Evolutionary conservation across 192 early-diverging fungal species (phyloP).

Genomic region (Gamsiella multidivaricata): DNA sequence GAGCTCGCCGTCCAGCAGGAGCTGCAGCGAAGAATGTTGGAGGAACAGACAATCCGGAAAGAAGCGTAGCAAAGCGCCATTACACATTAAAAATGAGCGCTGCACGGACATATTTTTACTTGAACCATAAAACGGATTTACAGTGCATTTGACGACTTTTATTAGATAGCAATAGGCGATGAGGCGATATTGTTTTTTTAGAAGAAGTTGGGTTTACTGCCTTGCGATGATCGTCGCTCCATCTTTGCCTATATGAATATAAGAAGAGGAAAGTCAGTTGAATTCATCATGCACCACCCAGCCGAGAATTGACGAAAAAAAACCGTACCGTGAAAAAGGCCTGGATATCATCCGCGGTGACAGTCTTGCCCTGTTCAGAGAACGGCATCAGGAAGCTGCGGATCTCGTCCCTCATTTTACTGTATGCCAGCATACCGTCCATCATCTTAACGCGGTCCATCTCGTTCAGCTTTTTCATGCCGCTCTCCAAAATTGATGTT

Average conservation of each 20-base stretch:
- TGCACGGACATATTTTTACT: too few relatives aligned
- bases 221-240: slow-evolving; percentile 22
- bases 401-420: slow-evolving; percentile 72
- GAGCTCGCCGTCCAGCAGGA: slow-evolving; percentile 54
- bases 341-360: slow-evolving; percentile 79
- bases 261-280: slow-evolving; percentile 9
- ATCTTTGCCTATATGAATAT: slow-evolving; percentile 26
- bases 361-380: slow-evolving; percentile 76
- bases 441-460: slow-evolving; percentile 82
- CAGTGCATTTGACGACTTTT: too few relatives aligned
- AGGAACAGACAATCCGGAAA: slow-evolving; percentile 49
- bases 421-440: slow-evolving; percentile 83
- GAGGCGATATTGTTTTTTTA: background rate
- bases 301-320: background rate
- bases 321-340: slow-evolving; percentile 74
- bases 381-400: slow-evolving; percentile 77
- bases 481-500: slow-evolving; percentile 80
- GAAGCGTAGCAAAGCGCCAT: background rate
- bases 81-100: background rate
- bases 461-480: slow-evolving; percentile 75
- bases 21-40: slow-evolving; percentile 47
- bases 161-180: too few relatives aligned
- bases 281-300: background rate
- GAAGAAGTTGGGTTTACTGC: slow-evolving; percentile 42
- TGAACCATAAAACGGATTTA: too few relatives aligned